Conservation (phyloP, 495 filamentous ascomycete species). For the Rusavskia elegans region DNA sequence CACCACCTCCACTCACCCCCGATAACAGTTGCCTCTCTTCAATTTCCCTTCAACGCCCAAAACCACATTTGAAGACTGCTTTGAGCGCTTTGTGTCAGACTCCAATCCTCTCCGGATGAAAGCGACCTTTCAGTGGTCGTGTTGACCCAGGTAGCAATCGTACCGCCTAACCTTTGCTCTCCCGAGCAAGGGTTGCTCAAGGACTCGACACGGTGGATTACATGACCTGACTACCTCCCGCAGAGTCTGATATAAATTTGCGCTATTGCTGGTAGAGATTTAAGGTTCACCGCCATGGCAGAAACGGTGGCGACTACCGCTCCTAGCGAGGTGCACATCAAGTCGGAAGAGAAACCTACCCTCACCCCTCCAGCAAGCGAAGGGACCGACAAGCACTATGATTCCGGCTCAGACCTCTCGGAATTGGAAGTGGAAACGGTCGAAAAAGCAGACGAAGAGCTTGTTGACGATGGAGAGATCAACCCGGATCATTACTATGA, state of each 20-base stretch:
- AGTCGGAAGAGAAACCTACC: conserved; percentile 13
- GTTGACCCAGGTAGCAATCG: too few species aligned
- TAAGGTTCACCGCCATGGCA: neutral
- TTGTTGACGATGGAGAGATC: conserved; percentile 49
- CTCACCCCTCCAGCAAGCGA: conserved; percentile 18
- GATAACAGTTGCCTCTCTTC: neutral
- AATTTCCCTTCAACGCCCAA: neutral
- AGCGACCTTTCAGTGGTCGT: too few species aligned
- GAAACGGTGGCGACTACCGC: conserved; percentile 4
- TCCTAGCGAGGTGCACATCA: conserved; percentile 11
- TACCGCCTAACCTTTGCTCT: too few species aligned
- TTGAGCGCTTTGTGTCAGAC: too few species aligned
- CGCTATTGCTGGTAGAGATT: neutral
- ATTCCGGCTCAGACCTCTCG: conserved; percentile 16
- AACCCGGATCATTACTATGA: conserved; percentile 78
- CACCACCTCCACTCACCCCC: neutral
- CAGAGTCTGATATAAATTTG: neutral
- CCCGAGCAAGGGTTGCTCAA: neutral
- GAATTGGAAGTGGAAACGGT: conserved; percentile 25
- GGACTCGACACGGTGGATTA: neutral
- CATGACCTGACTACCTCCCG: too few species aligned
- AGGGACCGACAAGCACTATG: conserved; percentile 14
- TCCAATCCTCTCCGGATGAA: too few species aligned
- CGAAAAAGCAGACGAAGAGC: conserved; percentile 3
- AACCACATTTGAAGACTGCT: neutral